Base-by-base conservation (phyloP, 257 asterid species). In the Echites panduratus region DNA sequence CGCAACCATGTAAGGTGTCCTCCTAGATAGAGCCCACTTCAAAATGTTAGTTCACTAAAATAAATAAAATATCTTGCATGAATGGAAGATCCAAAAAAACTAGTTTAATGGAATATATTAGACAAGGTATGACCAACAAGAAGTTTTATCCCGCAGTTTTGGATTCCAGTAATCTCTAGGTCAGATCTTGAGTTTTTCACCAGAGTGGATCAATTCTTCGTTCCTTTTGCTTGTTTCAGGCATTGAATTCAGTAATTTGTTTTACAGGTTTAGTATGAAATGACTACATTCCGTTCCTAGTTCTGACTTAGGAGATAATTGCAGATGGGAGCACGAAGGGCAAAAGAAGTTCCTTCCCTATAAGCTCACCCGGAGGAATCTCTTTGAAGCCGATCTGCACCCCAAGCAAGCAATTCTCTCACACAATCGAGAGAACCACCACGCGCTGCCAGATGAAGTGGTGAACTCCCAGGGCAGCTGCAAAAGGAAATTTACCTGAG, bases 401-500 rank as follows among this genome's bases (percentile, higher is more conserved):
- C 96, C 89, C 91, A 84, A 70, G 97, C 83, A 77, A 91, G 92
- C 82, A 91, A 83, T 76, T 89, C 92, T 12, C 95, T 89, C 19
- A 89, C 86, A 77, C 92, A 91, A 71, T 91, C 96, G 84, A 91
- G 73, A 5, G 97, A 89, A 45, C 94, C 97, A 65, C 87, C 94
- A 8, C 90, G 85, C 32, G 97, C 97, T 74, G 97, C 97, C 70
- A 89, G 83, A 84, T 91, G 97, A 81, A 91, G 90, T 50, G 97
- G 95, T 14, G 97, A 84, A 76, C 89, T 85, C 17, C 97, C 97
- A 29, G 85, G 87, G 79, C 78, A 81, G 70, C 97, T 90, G 85
- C 74, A 80, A 70, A 70, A 7, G 57, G 47, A 72, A 68, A 57
- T 44, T 58, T 32, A 32, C 1, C 1, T 32, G 38, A 32, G 38